Percentiles rank a stretch among this genome's conserved stretches.
Conservation (phyloP, 2,329 filamentous ascomycete genomes). For the Exophiala sp. region DNA sequence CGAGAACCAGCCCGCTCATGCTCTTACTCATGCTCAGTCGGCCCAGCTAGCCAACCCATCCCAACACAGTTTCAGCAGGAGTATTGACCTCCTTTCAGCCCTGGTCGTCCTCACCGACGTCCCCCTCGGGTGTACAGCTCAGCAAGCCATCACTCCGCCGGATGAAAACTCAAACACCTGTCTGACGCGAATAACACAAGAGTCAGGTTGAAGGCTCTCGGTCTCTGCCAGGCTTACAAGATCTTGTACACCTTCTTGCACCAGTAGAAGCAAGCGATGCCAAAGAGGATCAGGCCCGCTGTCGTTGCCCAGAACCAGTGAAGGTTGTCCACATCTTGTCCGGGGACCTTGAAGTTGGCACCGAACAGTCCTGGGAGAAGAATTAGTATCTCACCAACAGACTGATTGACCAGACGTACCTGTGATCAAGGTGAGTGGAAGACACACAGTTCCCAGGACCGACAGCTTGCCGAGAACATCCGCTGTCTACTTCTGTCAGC, state of each 20-base stretch:
- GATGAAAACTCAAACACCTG: too few relatives aligned
- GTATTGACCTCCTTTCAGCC: too few relatives aligned
- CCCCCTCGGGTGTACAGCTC: too few relatives aligned
- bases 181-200: too few relatives aligned
- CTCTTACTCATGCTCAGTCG: too few relatives aligned
- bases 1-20: too few relatives aligned
- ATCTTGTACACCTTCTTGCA: slow-evolving; percentile 81
- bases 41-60: background rate
- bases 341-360: slow-evolving; percentile 82
- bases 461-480: slow-evolving; percentile 93
- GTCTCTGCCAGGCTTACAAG: slow-evolving; percentile 44
- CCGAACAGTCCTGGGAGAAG: slow-evolving; percentile 44
- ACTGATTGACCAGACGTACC: slow-evolving; percentile 62
- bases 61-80: too few relatives aligned
- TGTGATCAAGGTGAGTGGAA: slow-evolving; percentile 98
- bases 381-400: background rate
- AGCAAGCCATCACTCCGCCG: too few relatives aligned
- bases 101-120: too few relatives aligned
- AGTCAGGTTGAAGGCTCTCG: background rate
- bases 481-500: slow-evolving; percentile 53
- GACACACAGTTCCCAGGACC: slow-evolving; percentile 89
- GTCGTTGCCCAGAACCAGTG: slow-evolving; percentile 71
- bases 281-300: slow-evolving; percentile 70
- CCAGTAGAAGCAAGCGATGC: slow-evolving; percentile 69
- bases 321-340: slow-evolving; percentile 74